Base-by-base conservation (phyloP, 192 early-diverging fungal species). In the Coemansia sp. region DNA sequence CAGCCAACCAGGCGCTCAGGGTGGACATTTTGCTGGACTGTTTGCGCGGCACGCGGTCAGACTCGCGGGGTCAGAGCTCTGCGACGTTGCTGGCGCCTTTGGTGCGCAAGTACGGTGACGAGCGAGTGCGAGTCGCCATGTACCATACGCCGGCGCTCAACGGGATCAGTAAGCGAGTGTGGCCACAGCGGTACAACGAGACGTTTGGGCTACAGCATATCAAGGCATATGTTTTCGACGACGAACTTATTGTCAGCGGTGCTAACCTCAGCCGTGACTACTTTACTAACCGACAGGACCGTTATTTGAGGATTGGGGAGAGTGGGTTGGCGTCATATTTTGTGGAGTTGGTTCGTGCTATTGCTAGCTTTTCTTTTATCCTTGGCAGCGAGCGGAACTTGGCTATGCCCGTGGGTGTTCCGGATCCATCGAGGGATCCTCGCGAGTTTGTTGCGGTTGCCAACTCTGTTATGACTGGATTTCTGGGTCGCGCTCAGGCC, bases 251-350 rank as follows among this genome's bases (percentile, higher is more conserved):
- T 49, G 52, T 84, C 3, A 79, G 71, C 80, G 95, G 97, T 0
- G 98, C 96, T 9, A 98, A 98, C 69, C 84, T 98, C 64, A 95
- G 90, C 76, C 87, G 84, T 16, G 96, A 99, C 72, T 99, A 99
- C 76, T 99, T 99, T 85, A 90, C 88, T 16, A 89, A 94, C 83
- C 87, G 97, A 9, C 98, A 99, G 78, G 98, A 99, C 83, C 90
- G 98, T 24, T 98, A 97, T 62, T 87, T 98, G 58, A 70, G 84
- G 66, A 91, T 98, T 68, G 60, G 82, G 0, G 76, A 89, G 34
- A 69, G 77, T 3, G 62, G 63, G 36, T 50, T 99, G 20, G 86
- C 88, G 0, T 71, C 86, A 20, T 96, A 96, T 71, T 97, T 91
- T 80, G 71, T 50, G 13, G 85, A 89, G 24, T 83, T 99, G 31